Conservation (phyloP, 2,329 filamentous ascomycete genomes). For the Elsinoe australis region DNA sequence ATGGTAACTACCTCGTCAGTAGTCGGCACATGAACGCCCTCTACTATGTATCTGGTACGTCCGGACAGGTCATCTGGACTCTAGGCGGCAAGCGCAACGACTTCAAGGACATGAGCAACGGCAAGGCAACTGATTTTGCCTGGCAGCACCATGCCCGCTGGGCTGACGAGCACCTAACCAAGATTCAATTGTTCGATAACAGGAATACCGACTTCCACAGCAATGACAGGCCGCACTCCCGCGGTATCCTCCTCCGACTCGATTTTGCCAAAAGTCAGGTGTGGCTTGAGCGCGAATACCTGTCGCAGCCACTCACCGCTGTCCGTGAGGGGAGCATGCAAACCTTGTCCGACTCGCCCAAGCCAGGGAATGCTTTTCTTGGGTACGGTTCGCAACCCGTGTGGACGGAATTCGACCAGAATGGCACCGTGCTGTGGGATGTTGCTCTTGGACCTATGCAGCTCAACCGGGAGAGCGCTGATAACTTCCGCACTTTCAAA, state of each 20-base stretch:
- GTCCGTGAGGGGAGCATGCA: slow-evolving; percentile 47
- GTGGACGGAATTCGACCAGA: slow-evolving; percentile 35
- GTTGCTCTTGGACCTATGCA: slow-evolving; percentile 35
- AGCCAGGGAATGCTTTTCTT: slow-evolving; percentile 43
- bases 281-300: background rate
- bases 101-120: slow-evolving; percentile 28
- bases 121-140: slow-evolving; percentile 26
- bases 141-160: slow-evolving; percentile 28
- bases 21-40: slow-evolving; percentile 38
- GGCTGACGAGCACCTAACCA: slow-evolving; percentile 30
- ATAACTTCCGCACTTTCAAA: slow-evolving; percentile 12
- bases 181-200: slow-evolving; percentile 49
- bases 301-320: slow-evolving; percentile 25
- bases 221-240: background rate
- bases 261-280: background rate
- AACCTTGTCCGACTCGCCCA: slow-evolving; percentile 40
- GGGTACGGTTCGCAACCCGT: slow-evolving; percentile 44
- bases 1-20: slow-evolving; percentile 43
- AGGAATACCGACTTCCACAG: slow-evolving; percentile 35
- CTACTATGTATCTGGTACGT: slow-evolving; percentile 39
- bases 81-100: slow-evolving; percentile 40
- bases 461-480: background rate
- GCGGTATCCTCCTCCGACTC: slow-evolving; percentile 14
- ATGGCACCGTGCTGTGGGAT: slow-evolving; percentile 46
- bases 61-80: slow-evolving; percentile 40